Evolutionary conservation across 1,284 basidiomycete species (phyloP).

Genomic region (Ceratobasidium sp.): DNA sequence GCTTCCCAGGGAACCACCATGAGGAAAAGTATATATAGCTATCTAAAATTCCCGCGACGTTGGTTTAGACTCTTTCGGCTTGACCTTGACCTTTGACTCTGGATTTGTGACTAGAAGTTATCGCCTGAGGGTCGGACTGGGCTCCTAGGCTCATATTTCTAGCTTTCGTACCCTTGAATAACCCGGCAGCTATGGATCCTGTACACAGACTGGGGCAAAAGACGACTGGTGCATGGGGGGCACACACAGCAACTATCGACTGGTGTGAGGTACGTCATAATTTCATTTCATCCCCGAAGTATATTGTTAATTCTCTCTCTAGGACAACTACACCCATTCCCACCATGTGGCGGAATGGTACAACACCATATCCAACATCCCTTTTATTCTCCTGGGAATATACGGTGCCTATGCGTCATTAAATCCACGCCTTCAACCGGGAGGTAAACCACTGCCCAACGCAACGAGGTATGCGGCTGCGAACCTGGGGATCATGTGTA

Average conservation of each 20-base stretch:
- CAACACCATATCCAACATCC: slow-evolving; percentile 43
- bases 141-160: too few species aligned
- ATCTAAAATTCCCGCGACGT: too few species aligned
- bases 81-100: too few species aligned
- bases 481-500: slow-evolving; percentile 36
- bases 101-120: too few species aligned
- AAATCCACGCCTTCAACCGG: not conserved
- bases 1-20: too few species aligned
- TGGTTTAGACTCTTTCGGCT: too few species aligned
- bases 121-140: too few species aligned
- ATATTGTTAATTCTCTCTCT: not conserved
- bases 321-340: slow-evolving; percentile 42
- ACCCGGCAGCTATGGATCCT: slow-evolving; percentile 17
- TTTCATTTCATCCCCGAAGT: not conserved
- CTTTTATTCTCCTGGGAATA: slow-evolving; percentile 41
- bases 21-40: too few species aligned
- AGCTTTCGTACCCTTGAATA: too few species aligned
- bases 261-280: slow-evolving; percentile 41
- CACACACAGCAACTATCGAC: slow-evolving; percentile 42
- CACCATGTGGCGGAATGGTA: slow-evolving; percentile 42
- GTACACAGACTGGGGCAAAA: slow-evolving; percentile 17
- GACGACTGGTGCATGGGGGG: slow-evolving; percentile 38
- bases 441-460: slow-evolving; percentile 6
- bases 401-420: slow-evolving; percentile 33
- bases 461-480: slow-evolving; percentile 29